Percentiles rank a stretch among this genome's conserved stretches.
Evolutionary conservation across 495 filamentous ascomycete genomes (phyloP).

Genomic region (Trichoderma parareesei): DNA sequence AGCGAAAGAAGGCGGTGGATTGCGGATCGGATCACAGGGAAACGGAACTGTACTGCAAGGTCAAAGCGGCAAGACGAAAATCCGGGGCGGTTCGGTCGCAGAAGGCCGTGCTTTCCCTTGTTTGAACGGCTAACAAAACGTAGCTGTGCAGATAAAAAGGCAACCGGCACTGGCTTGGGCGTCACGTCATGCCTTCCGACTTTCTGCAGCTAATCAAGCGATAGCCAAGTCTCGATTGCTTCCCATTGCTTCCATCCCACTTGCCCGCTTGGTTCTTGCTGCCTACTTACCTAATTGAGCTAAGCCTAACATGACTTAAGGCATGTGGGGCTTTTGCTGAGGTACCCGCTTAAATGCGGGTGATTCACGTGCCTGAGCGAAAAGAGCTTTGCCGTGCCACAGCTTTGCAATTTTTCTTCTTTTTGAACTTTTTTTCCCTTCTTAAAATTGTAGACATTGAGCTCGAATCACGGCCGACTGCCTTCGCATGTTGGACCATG

Average conservation of each 20-base stretch:
- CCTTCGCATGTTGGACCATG: neutral
- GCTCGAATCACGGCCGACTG: neutral
- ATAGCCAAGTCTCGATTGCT: too few relatives aligned
- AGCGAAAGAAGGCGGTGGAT: neutral
- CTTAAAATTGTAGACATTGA: neutral
- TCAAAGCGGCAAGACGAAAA: neutral
- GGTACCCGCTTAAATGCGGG: neutral
- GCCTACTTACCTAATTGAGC: too few relatives aligned
- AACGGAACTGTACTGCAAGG: neutral
- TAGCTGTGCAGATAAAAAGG: neutral
- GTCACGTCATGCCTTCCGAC: conserved; percentile 1
- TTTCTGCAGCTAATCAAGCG: too few relatives aligned
- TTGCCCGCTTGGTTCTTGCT: too few relatives aligned
- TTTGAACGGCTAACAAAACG: neutral
- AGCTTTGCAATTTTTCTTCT: conserved; percentile 9
- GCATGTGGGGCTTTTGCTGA: neutral
- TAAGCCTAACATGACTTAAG: neutral
- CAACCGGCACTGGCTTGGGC: neutral
- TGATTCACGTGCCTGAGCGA: conserved; percentile 1
- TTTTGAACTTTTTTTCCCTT: neutral
- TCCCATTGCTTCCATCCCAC: too few relatives aligned
- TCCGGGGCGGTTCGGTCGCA: neutral
- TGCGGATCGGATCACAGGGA: neutral
- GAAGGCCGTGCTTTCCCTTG: neutral
- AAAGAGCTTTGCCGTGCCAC: conserved; percentile 4